Conservation (phyloP, 2,329 filamentous ascomycete genomes). For the Dothidotthia symphoricarpi region DNA sequence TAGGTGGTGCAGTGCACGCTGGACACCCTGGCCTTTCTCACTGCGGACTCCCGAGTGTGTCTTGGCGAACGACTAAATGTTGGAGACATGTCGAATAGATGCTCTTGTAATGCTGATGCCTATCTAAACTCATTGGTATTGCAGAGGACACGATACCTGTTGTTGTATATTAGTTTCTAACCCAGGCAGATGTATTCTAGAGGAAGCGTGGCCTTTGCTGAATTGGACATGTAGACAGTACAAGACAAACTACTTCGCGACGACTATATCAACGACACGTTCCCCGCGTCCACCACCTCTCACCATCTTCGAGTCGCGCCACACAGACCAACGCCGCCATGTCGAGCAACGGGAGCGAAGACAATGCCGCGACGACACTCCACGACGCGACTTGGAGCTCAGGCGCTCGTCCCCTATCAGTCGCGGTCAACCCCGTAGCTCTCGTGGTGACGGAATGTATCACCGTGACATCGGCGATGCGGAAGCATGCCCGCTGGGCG, state of each 20-base stretch:
- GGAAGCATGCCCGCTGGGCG: constrained; percentile 93
- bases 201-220: constrained; percentile 32
- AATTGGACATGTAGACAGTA: constrained; percentile 28
- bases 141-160: neutral
- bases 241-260: constrained; percentile 11
- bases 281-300: constrained; percentile 16
- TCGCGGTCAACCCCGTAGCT: constrained; percentile 86
- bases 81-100: no score
- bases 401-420: constrained; percentile 54
- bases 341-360: constrained; percentile 30
- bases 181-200: constrained; percentile 16
- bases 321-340: constrained; percentile 19
- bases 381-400: constrained; percentile 23
- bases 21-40: constrained; percentile 18
- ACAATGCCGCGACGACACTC: constrained; percentile 22
- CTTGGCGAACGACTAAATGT: constrained; percentile 4
- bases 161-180: constrained; percentile 5
- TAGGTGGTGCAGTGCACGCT: no score
- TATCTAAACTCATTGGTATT: neutral
- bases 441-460: constrained; percentile 98
- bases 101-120: constrained; percentile 1
- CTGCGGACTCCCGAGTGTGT: constrained; percentile 14
- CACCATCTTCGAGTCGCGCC: constrained; percentile 14
- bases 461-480: constrained; percentile 95
- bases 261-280: constrained; percentile 18